These are phyloP conservation scores for Sporobolomyces pararoseus DNA, from an alignment of 768 basidiomycete genomes.

Conservation along the genomic window DNA sequence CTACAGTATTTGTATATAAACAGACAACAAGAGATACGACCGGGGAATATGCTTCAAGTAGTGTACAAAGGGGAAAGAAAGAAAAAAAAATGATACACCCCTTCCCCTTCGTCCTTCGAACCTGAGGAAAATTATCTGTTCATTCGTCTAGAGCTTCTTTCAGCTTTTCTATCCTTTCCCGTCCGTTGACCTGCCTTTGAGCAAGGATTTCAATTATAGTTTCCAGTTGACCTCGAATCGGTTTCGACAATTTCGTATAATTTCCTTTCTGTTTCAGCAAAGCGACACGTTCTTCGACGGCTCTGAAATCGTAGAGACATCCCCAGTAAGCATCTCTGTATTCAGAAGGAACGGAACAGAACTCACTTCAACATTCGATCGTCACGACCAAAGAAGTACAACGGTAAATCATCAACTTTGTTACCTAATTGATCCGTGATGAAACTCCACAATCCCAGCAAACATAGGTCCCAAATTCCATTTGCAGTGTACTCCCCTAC, in stretches of 20 bases:
- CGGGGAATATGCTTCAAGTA: too few relatives aligned
- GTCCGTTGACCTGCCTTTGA: conserved; percentile 63
- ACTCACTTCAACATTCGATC: conserved; percentile 60
- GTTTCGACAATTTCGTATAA: conserved; percentile 54
- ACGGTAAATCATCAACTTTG: conserved; percentile 52
- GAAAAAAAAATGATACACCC: too few relatives aligned
- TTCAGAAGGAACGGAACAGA: too few relatives aligned
- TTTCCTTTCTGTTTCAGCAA: conserved; percentile 51
- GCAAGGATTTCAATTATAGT: conserved; percentile 63
- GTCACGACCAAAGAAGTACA: conserved; percentile 91
- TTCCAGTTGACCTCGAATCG: conserved; percentile 68
- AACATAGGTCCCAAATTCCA: conserved; percentile 74
- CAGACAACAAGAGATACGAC: too few relatives aligned
- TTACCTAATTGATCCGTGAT: conserved; percentile 56
- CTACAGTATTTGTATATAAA: too few relatives aligned
- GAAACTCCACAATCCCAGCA: conserved; percentile 76
- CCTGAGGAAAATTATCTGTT: too few relatives aligned
- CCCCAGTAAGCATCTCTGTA: too few relatives aligned
- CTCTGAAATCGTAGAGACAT: conserved; percentile 55
- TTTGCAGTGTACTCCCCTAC: conserved; percentile 91
- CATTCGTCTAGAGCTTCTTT: neutral
- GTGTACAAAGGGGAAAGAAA: too few relatives aligned
- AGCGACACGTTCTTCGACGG: conserved; percentile 57
- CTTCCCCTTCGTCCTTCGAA: too few relatives aligned
- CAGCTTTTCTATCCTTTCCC: conserved; percentile 66